A percentile compares a stretch with the other conserved stretches of the same genome.
phyloP scores from a whole-genome alignment of 352 stramenopile species.

The Phytophthora agathidicida region DNA sequence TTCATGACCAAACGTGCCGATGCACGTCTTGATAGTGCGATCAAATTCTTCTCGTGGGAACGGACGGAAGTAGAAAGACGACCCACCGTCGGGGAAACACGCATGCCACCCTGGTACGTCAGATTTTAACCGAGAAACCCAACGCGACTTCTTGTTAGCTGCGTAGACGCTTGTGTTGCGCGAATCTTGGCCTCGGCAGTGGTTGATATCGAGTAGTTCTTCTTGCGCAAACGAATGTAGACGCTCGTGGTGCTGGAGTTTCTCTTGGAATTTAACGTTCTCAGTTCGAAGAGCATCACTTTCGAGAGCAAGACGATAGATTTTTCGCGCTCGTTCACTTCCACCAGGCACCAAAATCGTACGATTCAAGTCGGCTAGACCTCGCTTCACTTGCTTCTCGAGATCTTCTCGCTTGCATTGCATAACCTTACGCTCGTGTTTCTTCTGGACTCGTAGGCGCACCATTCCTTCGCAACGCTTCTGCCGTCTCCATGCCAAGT shows the following conservation, averaged over 20 bases:
- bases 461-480: not conserved
- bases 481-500: not conserved
- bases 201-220: not conserved
- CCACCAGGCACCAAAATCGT: not conserved
- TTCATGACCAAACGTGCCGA: not conserved
- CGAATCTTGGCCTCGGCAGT: too few relatives aligned
- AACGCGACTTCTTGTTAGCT: not conserved
- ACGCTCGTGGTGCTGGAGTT: not conserved
- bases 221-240: not conserved
- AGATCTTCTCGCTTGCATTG: not conserved
- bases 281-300: not conserved
- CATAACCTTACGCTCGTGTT: not conserved
- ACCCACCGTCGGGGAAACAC: conserved; percentile 15
- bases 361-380: not conserved
- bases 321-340: not conserved
- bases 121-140: not conserved
- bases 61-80: conserved; percentile 27
- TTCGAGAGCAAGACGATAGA: not conserved
- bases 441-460: not conserved
- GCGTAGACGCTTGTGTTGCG: not conserved
- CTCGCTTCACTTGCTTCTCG: not conserved
- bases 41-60: conserved; percentile 16
- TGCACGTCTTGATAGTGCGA: not conserved
- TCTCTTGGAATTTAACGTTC: not conserved
- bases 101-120: not conserved